Evolutionary conservation across 352 stramenopile species (phyloP).

Genomic region (Globisporangium spiculum): DNA sequence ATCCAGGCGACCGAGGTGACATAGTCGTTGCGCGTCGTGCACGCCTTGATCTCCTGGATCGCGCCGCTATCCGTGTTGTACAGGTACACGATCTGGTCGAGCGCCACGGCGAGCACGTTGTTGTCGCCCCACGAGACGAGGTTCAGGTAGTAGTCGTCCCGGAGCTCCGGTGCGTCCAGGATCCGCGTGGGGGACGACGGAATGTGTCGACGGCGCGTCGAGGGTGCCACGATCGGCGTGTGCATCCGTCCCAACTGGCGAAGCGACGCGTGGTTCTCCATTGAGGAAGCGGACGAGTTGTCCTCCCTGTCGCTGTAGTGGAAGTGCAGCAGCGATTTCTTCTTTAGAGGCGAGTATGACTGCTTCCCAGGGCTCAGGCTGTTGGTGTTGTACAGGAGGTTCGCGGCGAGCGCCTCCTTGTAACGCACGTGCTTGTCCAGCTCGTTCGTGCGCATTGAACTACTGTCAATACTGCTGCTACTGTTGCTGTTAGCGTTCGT

Average conservation of each 20-base stretch:
- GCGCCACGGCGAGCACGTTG: conserved; percentile 93
- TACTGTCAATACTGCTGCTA: not conserved
- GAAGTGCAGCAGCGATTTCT: conserved; percentile 28
- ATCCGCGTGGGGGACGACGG: conserved; percentile 68
- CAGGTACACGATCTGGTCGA: conserved; percentile 93
- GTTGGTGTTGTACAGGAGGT: conserved; percentile 24
- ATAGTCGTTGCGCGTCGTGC: conserved; percentile 77
- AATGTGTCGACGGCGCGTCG: conserved; percentile 24
- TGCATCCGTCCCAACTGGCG: conserved; percentile 9
- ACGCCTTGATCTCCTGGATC: conserved; percentile 88
- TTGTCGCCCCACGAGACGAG: conserved; percentile 93
- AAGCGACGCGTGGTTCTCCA: conserved; percentile 20
- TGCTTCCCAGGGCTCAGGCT: conserved; percentile 12
- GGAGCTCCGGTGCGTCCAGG: conserved; percentile 94
- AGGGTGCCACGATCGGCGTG: not conserved
- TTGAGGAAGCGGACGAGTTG: not conserved
- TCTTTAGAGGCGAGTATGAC: conserved; percentile 9
- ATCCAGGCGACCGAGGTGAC: conserved; percentile 94
- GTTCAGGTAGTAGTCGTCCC: conserved; percentile 98
- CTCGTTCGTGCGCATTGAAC: conserved; percentile 16
- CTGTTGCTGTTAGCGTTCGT: not conserved
- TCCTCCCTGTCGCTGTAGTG: conserved; percentile 13
- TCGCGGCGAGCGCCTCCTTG: conserved; percentile 31
- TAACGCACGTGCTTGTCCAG: conserved; percentile 32
- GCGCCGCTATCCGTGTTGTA: conserved; percentile 91